Evolutionary conservation across 164 flowering plant species (phyloP), one percentile per base, ranked within the genome.

Genomic region (Warburgia ugandensis): DNA sequence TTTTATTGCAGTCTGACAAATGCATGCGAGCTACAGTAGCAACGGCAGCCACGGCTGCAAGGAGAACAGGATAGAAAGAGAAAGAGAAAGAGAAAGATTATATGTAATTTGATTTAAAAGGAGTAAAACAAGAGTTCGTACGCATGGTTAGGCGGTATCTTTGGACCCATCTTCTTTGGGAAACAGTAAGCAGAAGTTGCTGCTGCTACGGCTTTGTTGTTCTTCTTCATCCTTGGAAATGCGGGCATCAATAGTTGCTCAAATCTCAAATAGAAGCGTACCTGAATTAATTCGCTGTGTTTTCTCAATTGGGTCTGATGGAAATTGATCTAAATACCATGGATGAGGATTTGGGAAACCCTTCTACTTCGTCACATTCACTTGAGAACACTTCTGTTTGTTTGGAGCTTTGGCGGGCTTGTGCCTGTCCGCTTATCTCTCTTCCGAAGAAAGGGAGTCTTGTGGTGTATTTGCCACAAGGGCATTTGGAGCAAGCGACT

Each of bases 321-420:
- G 72, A 59, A 32, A 80, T 86, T 58, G 97, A 90, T 68, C 76
- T 90, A 69, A 77, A 78, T 12, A 64, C 60, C 32, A 58, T 66
- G 56, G 76, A 73, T 12, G 88, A 79, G n/a, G 86, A 74, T 5
- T 64, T 58, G 17, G 69, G 63, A 1, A 44, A 43, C 37, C 21
- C 67, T 51, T 58, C 66, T 13, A 42, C 60, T 35, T 48, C 65
- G 10, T 11, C 55, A n/a, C n/a, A n/a, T n/a, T n/a, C n/a, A n/a
- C n/a, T n/a, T n/a, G n/a, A n/a, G n/a, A n/a, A n/a, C n/a, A 32
- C 69, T 25, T 48, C 78, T 21, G 84, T 87, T 39, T 89, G 91
- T 62, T 62, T 88, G 80, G 99, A 94, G 84, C 84, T 86, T 1
- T 89, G 96, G 96, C 94, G 86, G 55, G 99, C 97, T 3, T 94